Evolutionary conservation across 768 basidiomycete genomes (phyloP), one percentile per base, ranked within the genome.

Genomic region (Filobasidium floriforme): DNA sequence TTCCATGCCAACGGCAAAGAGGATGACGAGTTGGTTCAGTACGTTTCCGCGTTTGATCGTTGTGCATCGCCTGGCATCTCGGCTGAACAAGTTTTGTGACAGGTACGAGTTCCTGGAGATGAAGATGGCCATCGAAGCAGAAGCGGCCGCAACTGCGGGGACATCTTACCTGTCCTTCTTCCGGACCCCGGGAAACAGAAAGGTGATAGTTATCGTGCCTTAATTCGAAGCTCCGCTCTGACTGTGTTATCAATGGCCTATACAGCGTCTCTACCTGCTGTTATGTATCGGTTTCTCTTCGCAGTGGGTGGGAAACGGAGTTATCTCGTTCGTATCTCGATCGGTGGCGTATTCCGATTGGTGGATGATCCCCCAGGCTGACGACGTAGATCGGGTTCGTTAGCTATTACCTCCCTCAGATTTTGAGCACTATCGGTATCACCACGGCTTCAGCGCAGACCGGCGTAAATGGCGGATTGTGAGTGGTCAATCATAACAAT

Each of bases 1-100:
- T 90, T 91, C 76, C 90, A 93, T 71, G 88, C 89, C 41, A 86
- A 89, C 68, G 85, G 88, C 69, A 83, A 91, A 76, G 19, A 74
- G 59, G 67, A 82, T 24, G 84, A 87, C 70, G 82, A 85, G 12
- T 68, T 76, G 32, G 71, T 76, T 7, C 59, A 62, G 24, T 51
- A 24, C 18, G 46, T 51, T 18, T 51, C 5, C 19, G 24, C 24
- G 19, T 6, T 4, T 51, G 19, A n/a, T n/a, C n/a, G 18, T 18
- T 51, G 4, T 12, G 46, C 19, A 19, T 51, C 46, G 46, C 46
- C 12, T 51, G 19, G 24, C 24, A 3, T 3, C 46, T 19, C 3
- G 19, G 46, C 46, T 51, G 46, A 51, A 3, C 46, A 12, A 6
- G 5, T 51, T 51, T 3, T 51, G 24, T 12, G 46, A 18, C 24